Conservation (phyloP, 257 asterid species). For the Jacaranda mimosifolia region DNA sequence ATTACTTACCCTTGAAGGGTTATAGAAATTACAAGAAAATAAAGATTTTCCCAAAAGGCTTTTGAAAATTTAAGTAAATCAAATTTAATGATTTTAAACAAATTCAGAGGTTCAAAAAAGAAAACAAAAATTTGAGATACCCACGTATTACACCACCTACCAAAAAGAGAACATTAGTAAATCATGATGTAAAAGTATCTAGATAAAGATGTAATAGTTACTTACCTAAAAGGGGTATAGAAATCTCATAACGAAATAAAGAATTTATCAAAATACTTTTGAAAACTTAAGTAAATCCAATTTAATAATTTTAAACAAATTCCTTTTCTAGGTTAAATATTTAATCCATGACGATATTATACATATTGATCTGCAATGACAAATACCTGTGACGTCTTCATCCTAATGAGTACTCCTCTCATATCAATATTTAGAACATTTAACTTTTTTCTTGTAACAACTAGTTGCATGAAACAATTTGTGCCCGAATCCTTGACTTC, state of each 20-base stretch:
- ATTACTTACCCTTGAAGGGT: neutral
- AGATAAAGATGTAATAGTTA: no score
- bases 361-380: neutral
- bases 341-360: slow-evolving; percentile 2
- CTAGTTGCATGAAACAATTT: neutral
- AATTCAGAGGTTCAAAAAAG: neutral
- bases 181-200: neutral
- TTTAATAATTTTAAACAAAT: neutral
- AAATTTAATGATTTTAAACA: neutral
- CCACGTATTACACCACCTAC: no score
- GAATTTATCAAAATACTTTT: slow-evolving; percentile 7
- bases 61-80: slow-evolving; percentile 12
- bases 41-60: slow-evolving; percentile 15
- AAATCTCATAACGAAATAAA: slow-evolving; percentile 1
- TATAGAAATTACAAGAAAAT: neutral
- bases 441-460: neutral
- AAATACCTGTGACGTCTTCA: neutral
- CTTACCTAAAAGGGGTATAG: neutral
- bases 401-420: neutral
- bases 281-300: slow-evolving; percentile 9
- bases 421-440: neutral
- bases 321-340: neutral
- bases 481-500: no score
- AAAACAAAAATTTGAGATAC: no score
- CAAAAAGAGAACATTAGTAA: neutral